A percentile compares a stretch with the other conserved stretches of the same genome.
Evolutionary conservation across 768 basidiomycete species (phyloP).

Genomic region (Naganishia vishniacii): DNA sequence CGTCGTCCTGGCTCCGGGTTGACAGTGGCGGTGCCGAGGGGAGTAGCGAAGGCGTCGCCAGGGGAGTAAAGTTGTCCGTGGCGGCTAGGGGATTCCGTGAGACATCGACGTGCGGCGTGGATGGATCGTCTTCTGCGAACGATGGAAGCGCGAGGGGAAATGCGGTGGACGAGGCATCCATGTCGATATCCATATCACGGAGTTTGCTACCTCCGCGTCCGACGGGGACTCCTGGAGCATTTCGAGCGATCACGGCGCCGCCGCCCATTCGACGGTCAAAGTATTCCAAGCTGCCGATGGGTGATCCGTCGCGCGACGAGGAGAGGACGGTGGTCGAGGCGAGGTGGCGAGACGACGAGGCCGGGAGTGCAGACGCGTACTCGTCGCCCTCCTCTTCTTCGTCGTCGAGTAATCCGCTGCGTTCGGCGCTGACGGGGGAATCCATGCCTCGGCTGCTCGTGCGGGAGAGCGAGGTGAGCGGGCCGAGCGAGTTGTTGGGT

Average conservation of each 20-base stretch:
- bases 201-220: constrained; percentile 15
- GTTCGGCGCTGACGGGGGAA: constrained; percentile 26
- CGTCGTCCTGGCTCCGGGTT: neutral
- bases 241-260: neutral
- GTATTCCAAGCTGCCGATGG: constrained; percentile 10
- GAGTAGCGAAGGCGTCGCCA: too few relatives aligned
- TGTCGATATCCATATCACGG: constrained; percentile 15
- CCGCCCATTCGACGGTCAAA: constrained; percentile 18
- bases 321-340: neutral
- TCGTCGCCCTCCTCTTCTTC: constrained; percentile 21
- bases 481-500: constrained; percentile 9
- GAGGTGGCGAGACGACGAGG: neutral
- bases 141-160: neutral
- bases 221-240: neutral
- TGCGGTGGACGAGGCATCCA: neutral
- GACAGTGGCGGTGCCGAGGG: too few relatives aligned
- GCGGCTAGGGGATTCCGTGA: neutral
- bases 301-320: constrained; percentile 9
- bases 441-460: constrained; percentile 27
- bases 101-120: neutral
- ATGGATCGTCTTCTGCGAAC: neutral
- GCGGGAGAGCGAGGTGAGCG: neutral
- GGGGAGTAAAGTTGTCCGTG: too few relatives aligned
- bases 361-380: neutral
- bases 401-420: constrained; percentile 22